Conservation (phyloP, 2,329 filamentous ascomycete species). For the Cordyceps tenuipes region DNA sequence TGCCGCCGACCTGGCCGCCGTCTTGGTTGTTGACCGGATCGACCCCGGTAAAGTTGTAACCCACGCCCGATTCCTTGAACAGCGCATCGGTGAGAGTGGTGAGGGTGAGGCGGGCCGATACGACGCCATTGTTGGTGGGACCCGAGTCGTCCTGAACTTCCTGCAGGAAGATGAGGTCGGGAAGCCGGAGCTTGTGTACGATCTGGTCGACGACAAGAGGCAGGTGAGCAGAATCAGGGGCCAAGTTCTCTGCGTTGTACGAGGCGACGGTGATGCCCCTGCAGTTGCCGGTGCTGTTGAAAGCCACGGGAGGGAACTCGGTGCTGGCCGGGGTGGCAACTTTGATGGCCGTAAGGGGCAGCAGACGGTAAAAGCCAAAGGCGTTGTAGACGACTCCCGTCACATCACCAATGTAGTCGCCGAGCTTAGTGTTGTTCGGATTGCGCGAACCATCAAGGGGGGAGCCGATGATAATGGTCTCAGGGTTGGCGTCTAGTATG, state of each 20-base stretch:
- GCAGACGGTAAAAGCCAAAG: conserved; percentile 61
- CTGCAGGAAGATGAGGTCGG: conserved; percentile 60
- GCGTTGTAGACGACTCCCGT: conserved; percentile 59
- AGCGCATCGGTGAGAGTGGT: conserved; percentile 46
- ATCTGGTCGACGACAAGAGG: conserved; percentile 56
- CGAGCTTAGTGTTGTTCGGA: conserved; percentile 50
- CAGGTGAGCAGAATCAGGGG: conserved; percentile 46
- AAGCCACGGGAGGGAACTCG: conserved; percentile 40
- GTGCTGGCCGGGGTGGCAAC: conserved; percentile 37
- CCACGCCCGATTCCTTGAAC: conserved; percentile 35
- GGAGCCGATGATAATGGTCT: conserved; percentile 55
- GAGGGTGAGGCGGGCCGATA: conserved; percentile 50
- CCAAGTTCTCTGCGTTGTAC: conserved; percentile 65
- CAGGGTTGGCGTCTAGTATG: conserved; percentile 56
- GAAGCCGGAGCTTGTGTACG: conserved; percentile 52
- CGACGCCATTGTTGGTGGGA: conserved; percentile 48
- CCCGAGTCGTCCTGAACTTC: conserved; percentile 64
- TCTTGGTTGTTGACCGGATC: conserved; percentile 51
- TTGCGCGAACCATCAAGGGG: conserved; percentile 59
- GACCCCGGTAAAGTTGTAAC: conserved; percentile 54
- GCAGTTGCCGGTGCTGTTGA: conserved; percentile 49
- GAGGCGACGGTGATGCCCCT: conserved; percentile 53
- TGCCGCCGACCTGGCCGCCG: conserved; percentile 60
- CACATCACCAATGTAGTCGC: conserved; percentile 56
- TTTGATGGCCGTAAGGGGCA: conserved; percentile 51